phyloP scores from a whole-genome alignment of 306 rosid genomes.

The Cucumis melo region DNA sequence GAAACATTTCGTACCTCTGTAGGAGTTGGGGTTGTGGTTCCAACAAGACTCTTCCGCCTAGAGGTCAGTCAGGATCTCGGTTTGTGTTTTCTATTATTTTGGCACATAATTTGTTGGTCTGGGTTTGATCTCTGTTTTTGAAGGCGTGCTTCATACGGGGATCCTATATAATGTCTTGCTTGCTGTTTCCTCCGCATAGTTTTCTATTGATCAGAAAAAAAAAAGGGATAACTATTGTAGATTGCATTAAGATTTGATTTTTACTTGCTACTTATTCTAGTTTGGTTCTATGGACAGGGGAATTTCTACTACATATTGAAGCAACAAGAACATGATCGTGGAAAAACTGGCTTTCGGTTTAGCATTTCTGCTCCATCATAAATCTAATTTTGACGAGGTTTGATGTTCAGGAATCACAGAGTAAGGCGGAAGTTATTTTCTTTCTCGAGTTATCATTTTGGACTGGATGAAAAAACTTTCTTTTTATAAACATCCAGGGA shows the following conservation, averaged over 20 bases:
- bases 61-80: conserved; percentile 50
- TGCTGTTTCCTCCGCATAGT: neutral
- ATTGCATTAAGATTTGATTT: neutral
- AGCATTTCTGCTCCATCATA: conserved; percentile 81
- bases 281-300: conserved; percentile 43
- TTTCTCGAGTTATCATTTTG: neutral
- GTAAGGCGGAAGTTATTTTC: neutral
- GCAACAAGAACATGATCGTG: conserved; percentile 61
- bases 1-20: conserved; percentile 70
- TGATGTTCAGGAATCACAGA: neutral
- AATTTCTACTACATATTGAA: conserved; percentile 65
- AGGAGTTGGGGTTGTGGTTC: conserved; percentile 84
- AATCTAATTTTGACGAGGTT: conserved; percentile 1
- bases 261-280: conserved; percentile 2
- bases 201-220: neutral
- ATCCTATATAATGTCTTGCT: neutral
- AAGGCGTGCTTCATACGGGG: neutral
- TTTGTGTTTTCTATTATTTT: neutral
- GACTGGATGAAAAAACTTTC: neutral
- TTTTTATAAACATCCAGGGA: neutral
- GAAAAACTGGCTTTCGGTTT: conserved; percentile 88
- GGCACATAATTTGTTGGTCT: neutral
- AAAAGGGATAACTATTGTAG: neutral
- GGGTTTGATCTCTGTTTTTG: neutral
- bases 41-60: conserved; percentile 73